Evolutionary conservation across 345 rosid genomes (phyloP), one percentile per base, ranked within the genome.

Genomic region (Conringia planisiliqua): DNA sequence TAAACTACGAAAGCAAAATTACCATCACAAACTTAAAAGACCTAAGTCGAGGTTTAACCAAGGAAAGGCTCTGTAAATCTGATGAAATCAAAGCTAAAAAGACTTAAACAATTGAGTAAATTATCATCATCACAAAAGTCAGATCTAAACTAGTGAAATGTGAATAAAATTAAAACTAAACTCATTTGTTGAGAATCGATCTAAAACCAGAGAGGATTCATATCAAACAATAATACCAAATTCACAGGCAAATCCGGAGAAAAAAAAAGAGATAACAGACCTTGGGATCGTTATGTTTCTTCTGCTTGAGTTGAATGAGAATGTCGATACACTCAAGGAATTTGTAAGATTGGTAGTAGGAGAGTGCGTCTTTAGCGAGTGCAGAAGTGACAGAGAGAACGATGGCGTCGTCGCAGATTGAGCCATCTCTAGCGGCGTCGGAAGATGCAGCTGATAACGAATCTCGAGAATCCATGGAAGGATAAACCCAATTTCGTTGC

Each of bases 271-370:
- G n/a, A n/a, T n/a, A 39, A 50, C 50, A 55, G 39, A 92, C 99
- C 92, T 90, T 95, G 2, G 91, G 96, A 87, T 92, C 97, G 82
- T 83, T 82, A 16, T 71, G 86, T 70, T 86, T 87, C 83, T 83
- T 90, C 47, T 76, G 87, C 67, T 74, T 67, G 43, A 96, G 89
- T 82, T 89, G 91, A 80, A 73, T 74, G 74, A 92, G 70, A 63
- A 86, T 75, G 33, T 84, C 88, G 20, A 96, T 75, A 72, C 97
- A 92, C 68, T 96, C 99, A 10, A 64, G 51, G 75, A 83, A 90
- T 69, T 89, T 86, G 35, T 85, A 76, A 46, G 97, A 92, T 77
- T 90, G 91, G 76, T 87, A 96, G 80, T 73, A 81, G 35, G 84
- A 75, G 18, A 85, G 81, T 24, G 99, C 98, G 66, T 85, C 90